Percentiles rank a stretch among this genome's conserved stretches.
phyloP scores from a whole-genome alignment of 2,329 filamentous ascomycete species.

The Huntiella abstrusa region DNA sequence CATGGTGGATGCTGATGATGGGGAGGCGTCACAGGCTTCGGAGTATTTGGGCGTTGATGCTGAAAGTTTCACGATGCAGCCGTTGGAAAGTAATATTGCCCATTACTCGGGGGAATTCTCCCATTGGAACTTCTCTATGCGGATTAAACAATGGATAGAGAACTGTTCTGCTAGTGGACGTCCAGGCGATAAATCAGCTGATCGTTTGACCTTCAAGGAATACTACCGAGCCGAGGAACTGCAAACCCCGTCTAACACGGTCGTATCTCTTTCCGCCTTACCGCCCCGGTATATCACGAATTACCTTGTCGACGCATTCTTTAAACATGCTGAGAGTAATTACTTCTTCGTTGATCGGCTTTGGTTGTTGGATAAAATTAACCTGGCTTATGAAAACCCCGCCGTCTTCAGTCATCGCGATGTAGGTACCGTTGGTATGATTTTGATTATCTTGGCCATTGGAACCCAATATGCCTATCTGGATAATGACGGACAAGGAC shows the following conservation, averaged over 20 bases:
- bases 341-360: constrained; percentile 28
- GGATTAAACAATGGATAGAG: constrained; percentile 30
- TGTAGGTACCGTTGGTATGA: constrained; percentile 24
- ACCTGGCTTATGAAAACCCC: constrained; percentile 23
- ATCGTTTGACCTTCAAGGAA: constrained; percentile 19
- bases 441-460: constrained; percentile 29
- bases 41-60: constrained; percentile 18
- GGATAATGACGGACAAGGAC: constrained; percentile 14
- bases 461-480: constrained; percentile 33
- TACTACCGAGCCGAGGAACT: constrained; percentile 29
- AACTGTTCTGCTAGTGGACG: constrained; percentile 15
- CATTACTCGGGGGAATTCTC: constrained; percentile 34
- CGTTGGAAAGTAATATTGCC: constrained; percentile 23
- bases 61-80: constrained; percentile 23
- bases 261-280: constrained; percentile 22
- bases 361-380: constrained; percentile 25
- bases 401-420: constrained; percentile 21
- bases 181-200: constrained; percentile 5
- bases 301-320: constrained; percentile 28
- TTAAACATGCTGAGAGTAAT: constrained; percentile 28
- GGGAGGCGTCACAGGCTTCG: constrained; percentile 11
- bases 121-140: constrained; percentile 34
- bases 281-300: constrained; percentile 28
- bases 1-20: not conserved
- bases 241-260: constrained; percentile 21